Evolutionary conservation across 805 yeast species (phyloP).

Genomic region (Hyphopichia homilentoma): DNA sequence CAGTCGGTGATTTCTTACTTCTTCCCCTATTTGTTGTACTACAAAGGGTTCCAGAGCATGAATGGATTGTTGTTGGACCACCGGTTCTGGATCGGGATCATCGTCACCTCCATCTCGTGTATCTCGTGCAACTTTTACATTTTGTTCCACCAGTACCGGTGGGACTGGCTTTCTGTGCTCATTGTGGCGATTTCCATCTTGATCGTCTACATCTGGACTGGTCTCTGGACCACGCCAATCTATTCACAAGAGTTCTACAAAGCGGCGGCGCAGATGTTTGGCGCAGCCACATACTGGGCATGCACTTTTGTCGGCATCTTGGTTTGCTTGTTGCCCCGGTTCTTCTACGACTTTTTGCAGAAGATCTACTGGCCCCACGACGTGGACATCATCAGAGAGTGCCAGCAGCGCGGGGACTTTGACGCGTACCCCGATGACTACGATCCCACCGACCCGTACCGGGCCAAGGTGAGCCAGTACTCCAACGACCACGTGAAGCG

Average conservation of each 20-base stretch:
- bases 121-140: slow-evolving; percentile 65
- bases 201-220: slow-evolving; percentile 71
- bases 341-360: slow-evolving; percentile 52
- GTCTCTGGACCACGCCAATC: slow-evolving; percentile 63
- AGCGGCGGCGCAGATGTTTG: slow-evolving; percentile 62
- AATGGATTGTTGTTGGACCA: slow-evolving; percentile 65
- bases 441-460: slow-evolving; percentile 78
- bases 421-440: slow-evolving; percentile 61
- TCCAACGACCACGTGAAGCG: slow-evolving; percentile 11
- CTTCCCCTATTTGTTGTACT: slow-evolving; percentile 59
- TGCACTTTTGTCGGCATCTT: slow-evolving; percentile 61
- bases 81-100: slow-evolving; percentile 67
- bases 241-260: slow-evolving; percentile 58
- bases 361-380: slow-evolving; percentile 60
- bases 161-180: slow-evolving; percentile 73
- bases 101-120: slow-evolving; percentile 64
- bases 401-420: slow-evolving; percentile 63
- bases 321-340: slow-evolving; percentile 65
- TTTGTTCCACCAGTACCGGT: slow-evolving; percentile 63
- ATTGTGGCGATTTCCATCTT: slow-evolving; percentile 57
- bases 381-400: slow-evolving; percentile 70
- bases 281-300: slow-evolving; percentile 63
- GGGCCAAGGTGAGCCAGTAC: slow-evolving; percentile 50
- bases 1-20: slow-evolving; percentile 72
- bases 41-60: slow-evolving; percentile 23